Percentiles rank a stretch among this genome's conserved stretches.
These are phyloP conservation scores for Jackrogersella minutella DNA, from an alignment of 495 filamentous ascomycete species.

Conservation along the genomic window DNA sequence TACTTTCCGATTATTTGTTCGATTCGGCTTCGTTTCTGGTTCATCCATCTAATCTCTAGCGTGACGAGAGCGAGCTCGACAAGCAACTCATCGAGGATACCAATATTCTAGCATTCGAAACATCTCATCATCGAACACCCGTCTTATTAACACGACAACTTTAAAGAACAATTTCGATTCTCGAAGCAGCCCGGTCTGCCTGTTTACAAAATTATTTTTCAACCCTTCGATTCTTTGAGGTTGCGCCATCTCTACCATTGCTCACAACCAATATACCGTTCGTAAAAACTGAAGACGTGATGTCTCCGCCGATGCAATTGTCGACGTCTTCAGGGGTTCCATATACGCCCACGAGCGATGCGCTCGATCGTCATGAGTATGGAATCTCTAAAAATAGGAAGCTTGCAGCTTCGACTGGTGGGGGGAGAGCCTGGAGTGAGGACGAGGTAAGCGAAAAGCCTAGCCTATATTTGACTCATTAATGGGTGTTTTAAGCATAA, in stretches of 20 bases:
- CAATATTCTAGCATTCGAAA: constrained; percentile 11
- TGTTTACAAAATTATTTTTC: constrained; percentile 26
- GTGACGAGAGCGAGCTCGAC: constrained; percentile 22
- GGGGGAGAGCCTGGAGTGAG: constrained; percentile 78
- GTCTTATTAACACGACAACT: constrained; percentile 25
- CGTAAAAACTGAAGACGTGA: constrained; percentile 31
- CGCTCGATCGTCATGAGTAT: constrained; percentile 60
- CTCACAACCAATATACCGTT: constrained; percentile 11
- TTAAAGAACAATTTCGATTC: constrained; percentile 40
- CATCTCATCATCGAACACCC: constrained; percentile 11
- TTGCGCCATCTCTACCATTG: constrained; percentile 25
- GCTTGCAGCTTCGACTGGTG: constrained; percentile 67
- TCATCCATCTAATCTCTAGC: constrained; percentile 19
- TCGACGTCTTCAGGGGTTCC: constrained; percentile 48
- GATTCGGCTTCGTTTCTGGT: constrained; percentile 44
- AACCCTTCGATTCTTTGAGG: constrained; percentile 35
- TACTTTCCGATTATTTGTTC: constrained; percentile 44
- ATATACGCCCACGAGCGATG: constrained; percentile 58
- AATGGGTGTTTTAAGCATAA: not conserved
- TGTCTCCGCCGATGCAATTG: constrained; percentile 60
- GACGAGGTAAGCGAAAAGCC: constrained; percentile 67
- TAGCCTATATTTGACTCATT: not conserved
- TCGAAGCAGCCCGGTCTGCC: constrained; percentile 43
- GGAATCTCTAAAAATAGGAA: constrained; percentile 68
- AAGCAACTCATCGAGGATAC: constrained; percentile 23